A percentile compares a stretch with the other conserved stretches of the same genome.
Evolutionary conservation across 352 stramenopile genomes (phyloP).

Genomic region (Pythium insidiosum): DNA sequence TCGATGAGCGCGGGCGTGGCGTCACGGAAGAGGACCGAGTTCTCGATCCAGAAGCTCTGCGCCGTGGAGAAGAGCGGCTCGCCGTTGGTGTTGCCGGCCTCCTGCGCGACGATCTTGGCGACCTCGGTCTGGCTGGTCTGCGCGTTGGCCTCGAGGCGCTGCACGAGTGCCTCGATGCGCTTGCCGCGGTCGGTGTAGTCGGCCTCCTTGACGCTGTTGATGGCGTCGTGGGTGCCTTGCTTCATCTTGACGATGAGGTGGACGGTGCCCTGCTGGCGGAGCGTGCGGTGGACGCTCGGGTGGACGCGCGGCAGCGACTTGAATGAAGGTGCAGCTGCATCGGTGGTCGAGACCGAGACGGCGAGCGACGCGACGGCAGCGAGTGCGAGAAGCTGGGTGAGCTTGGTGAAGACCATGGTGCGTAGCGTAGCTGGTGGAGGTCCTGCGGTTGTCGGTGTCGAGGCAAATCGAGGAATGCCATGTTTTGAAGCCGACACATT

Average conservation of each 20-base stretch:
- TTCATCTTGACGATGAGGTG: slow-evolving; percentile 28
- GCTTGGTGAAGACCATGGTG: slow-evolving; percentile 13
- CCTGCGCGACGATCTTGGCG: slow-evolving; percentile 4
- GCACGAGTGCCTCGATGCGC: slow-evolving; percentile 5
- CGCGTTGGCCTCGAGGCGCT: slow-evolving; percentile 2
- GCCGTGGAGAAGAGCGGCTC: slow-evolving; percentile 8
- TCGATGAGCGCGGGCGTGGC: slow-evolving; percentile 15
- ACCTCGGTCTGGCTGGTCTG: slow-evolving; percentile 1
- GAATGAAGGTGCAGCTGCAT: too few relatives aligned
- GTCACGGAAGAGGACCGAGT: slow-evolving; percentile 18
- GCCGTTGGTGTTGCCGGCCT: slow-evolving; percentile 1
- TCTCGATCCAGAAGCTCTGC: slow-evolving; percentile 20
- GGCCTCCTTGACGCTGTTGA: slow-evolving; percentile 12
- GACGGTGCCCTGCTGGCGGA: slow-evolving; percentile 16
- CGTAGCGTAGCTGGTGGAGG: not conserved
- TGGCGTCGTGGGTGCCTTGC: not conserved
- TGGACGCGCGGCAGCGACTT: slow-evolving; percentile 12
- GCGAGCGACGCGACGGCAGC: slow-evolving; percentile 9
- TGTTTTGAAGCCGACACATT: not conserved
- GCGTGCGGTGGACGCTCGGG: slow-evolving; percentile 16
- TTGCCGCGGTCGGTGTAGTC: slow-evolving; percentile 9
- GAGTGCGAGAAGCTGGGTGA: slow-evolving; percentile 9
- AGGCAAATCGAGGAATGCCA: slow-evolving; percentile 4
- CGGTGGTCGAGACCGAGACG: too few relatives aligned
- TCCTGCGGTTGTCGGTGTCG: not conserved